Conservation (phyloP, 2,329 filamentous ascomycete genomes). For the Botrytis pseudocinerea region DNA sequence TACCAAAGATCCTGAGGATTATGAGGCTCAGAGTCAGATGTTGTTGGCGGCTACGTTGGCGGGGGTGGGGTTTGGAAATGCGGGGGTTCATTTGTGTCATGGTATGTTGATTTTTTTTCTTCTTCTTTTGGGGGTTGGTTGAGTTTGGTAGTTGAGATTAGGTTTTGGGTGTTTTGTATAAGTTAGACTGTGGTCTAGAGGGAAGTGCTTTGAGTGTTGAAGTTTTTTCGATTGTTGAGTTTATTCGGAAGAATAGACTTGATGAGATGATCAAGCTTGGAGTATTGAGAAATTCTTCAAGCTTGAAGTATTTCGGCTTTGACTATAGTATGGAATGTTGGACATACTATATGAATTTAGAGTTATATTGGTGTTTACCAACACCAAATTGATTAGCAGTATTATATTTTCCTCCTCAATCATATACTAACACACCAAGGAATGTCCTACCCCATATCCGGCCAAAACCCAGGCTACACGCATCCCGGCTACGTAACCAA, state of each 20-base stretch:
- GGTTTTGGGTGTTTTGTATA: background rate
- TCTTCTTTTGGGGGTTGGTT: background rate
- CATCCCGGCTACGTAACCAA: conserved; percentile 83
- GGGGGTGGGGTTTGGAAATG: conserved; percentile 95
- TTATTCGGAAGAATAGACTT: background rate
- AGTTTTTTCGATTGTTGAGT: background rate
- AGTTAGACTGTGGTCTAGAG: background rate
- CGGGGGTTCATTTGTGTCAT: conserved; percentile 86
- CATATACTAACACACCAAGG: conserved; percentile 46
- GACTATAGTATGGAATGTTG: background rate
- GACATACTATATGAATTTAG: no score
- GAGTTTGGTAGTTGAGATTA: background rate
- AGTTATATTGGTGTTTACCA: no score
- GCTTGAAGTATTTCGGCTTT: background rate
- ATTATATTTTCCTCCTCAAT: background rate
- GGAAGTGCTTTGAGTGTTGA: background rate
- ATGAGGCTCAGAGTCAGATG: conserved; percentile 94
- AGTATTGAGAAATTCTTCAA: no score
- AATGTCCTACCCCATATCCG: conserved; percentile 97
- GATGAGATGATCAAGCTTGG: background rate
- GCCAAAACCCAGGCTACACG: conserved; percentile 88
- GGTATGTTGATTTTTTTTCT: conserved; percentile 39
- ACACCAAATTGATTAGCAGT: background rate
- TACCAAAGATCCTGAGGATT: conserved; percentile 83
- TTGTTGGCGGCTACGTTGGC: conserved; percentile 90